Evolutionary conservation across 805 yeast species (phyloP).

Genomic region (Yamadazyma olivae): DNA sequence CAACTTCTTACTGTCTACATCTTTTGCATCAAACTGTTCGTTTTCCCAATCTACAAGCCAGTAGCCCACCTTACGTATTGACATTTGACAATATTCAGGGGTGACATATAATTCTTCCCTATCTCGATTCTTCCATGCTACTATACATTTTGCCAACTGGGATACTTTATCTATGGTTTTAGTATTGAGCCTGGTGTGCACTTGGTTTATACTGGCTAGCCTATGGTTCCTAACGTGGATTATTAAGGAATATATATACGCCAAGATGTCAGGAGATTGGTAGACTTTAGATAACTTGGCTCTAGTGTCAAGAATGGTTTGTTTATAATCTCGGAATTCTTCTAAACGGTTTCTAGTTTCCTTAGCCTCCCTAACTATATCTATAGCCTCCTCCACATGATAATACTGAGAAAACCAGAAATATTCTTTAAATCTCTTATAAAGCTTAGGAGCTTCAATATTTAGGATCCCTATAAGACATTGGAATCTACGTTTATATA

Average conservation of each 20-base stretch:
- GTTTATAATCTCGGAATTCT: neutral
- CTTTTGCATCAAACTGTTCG: conserved; percentile 2
- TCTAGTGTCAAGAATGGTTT: conserved; percentile 1
- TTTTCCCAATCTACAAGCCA: conserved; percentile 44
- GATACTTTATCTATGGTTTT: conserved; percentile 26
- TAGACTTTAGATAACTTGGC: conserved; percentile 16
- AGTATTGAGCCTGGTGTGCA: conserved; percentile 31
- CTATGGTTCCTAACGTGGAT: conserved; percentile 38
- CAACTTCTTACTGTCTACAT: conserved; percentile 13
- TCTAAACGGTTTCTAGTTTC: too few species aligned
- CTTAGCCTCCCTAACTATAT: neutral
- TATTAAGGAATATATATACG: conserved; percentile 35
- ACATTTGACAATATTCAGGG: conserved; percentile 36
- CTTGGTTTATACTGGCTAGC: conserved; percentile 35
- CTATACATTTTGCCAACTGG: conserved; percentile 26
- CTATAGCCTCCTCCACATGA: neutral
- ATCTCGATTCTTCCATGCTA: conserved; percentile 12
- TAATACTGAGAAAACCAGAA: conserved; percentile 24
- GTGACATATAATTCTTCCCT: conserved; percentile 28
- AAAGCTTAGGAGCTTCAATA: conserved; percentile 8
- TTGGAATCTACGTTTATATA: conserved; percentile 15
- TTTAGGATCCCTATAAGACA: conserved; percentile 16
- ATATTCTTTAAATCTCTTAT: conserved; percentile 20
- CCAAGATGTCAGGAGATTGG: conserved; percentile 33
- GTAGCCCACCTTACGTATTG: conserved; percentile 36